Percentiles rank a stretch among this genome's conserved stretches.
phyloP scores from a whole-genome alignment of 305 asterid genomes.

The Ruellia speciosa region DNA sequence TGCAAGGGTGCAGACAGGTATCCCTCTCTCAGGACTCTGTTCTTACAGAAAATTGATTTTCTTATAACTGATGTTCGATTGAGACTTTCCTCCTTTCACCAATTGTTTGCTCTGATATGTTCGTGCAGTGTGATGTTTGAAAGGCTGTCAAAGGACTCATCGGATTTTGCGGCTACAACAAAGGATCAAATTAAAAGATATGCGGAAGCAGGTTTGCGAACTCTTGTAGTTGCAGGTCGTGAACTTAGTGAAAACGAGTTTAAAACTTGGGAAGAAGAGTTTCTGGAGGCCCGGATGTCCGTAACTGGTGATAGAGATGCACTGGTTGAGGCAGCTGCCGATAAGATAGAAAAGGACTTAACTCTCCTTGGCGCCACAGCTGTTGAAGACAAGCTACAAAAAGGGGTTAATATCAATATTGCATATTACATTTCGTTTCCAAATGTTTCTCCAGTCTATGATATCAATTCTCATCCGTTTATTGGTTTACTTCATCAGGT shows the following conservation, averaged over 20 bases:
- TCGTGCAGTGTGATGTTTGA: slow-evolving; percentile 73
- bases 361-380: slow-evolving; percentile 97
- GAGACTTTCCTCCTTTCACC: slow-evolving; percentile 17
- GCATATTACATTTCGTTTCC: neutral
- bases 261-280: slow-evolving; percentile 69
- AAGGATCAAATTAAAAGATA: slow-evolving; percentile 64
- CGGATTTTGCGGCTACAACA: slow-evolving; percentile 41
- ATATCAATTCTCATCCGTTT: slow-evolving; percentile 8
- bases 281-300: slow-evolving; percentile 59
- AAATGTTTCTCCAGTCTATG: neutral
- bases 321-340: slow-evolving; percentile 77
- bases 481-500: slow-evolving; percentile 39
- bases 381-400: slow-evolving; percentile 92
- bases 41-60: slow-evolving; percentile 16
- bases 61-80: slow-evolving; percentile 5
- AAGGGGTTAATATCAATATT: slow-evolving; percentile 57
- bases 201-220: slow-evolving; percentile 88
- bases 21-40: slow-evolving; percentile 18
- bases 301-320: slow-evolving; percentile 64
- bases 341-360: slow-evolving; percentile 65
- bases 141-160: slow-evolving; percentile 55
- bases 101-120: slow-evolving; percentile 8
- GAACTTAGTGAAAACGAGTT: slow-evolving; percentile 67
- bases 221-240: slow-evolving; percentile 77
- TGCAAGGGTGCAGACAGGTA: slow-evolving; percentile 98